Base-by-base conservation (phyloP, 768 basidiomycete genomes). In the Podaxis mareebaensis region DNA sequence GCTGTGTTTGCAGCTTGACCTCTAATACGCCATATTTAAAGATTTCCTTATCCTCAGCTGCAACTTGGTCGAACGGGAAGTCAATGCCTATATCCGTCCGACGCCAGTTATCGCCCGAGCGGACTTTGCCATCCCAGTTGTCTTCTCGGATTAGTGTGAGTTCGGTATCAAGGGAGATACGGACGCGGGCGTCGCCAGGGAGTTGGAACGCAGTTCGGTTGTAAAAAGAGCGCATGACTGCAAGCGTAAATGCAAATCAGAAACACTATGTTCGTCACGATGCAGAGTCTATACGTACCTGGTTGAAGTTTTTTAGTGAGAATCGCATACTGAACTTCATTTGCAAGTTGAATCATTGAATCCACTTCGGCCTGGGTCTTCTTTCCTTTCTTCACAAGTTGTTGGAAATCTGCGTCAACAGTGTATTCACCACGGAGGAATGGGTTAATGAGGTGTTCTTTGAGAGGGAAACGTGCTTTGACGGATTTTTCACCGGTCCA, bases 401-500 rank as follows among this genome's bases (percentile, higher is more conserved):
- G 86, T 71, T 95, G 91, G 76, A 99, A 93, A 68, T 98, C 95
- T 44, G 81, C 91, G 71, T 98, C 96, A 83, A 97, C 91, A 30
- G 88, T 96, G 75, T 97, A 91, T 71, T 93, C 89, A 17, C 97
- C 97, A 22, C 83, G 80, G 44, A 97, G 76, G 80, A 95, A 99
- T 15, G 91, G 88, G 71, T 98, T 96, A 68, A 99, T 89, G 52
- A 92, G 86, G 65, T 94, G 87, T 72, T 98, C 96, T 72, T 96
- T 95, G 74, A 99, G 89, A 2, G 93, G 88, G 78, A 99, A 98
- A 11, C 96, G 91, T 13, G 95, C 92, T 76, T 98, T 99, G 72
- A 99, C 96, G 10, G 93, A 95, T 76, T 98, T 98, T 75, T 99
- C 96, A 38, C 97, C 97, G 0, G 96, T 99, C 97, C 97, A 99